Evolutionary conservation across 345 rosid genomes (phyloP).

Genomic region (Microthlaspi erraticum): DNA sequence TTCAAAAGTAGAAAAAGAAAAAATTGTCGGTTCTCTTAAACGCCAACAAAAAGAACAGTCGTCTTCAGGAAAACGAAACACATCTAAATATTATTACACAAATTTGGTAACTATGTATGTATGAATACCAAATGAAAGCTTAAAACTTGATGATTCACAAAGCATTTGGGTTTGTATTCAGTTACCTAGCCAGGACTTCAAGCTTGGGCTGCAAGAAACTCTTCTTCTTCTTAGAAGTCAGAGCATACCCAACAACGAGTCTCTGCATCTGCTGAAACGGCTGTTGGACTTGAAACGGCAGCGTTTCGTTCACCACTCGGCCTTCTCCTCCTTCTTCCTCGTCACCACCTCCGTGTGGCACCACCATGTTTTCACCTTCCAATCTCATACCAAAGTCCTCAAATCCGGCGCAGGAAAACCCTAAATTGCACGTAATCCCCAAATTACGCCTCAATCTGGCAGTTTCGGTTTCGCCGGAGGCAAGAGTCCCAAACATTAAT

Average conservation of each 20-base stretch:
- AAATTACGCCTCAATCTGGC: conserved; percentile 43
- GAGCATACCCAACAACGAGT: conserved; percentile 85
- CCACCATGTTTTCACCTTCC: conserved; percentile 49
- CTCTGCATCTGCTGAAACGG: conserved; percentile 43
- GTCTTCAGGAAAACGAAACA: conserved; percentile 8
- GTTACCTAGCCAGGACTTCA: conserved; percentile 69
- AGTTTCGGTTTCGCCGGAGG: conserved; percentile 41
- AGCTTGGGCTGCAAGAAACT: conserved; percentile 92
- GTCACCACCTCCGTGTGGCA: conserved; percentile 36
- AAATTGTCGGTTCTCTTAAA: conserved; percentile 35
- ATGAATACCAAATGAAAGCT: neutral
- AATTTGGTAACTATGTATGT: conserved; percentile 9
- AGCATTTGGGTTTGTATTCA: conserved; percentile 1
- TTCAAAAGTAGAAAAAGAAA: conserved; percentile 16
- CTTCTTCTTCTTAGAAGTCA: conserved; percentile 87
- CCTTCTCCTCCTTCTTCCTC: conserved; percentile 29
- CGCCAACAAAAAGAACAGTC: conserved; percentile 32
- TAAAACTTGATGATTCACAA: conserved; percentile 17
- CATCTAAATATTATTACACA: neutral
- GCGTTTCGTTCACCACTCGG: conserved; percentile 19
- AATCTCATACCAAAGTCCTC: conserved; percentile 56
- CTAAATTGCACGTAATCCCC: conserved; percentile 46
- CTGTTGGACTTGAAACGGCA: conserved; percentile 27
- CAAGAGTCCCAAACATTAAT: conserved; percentile 37
- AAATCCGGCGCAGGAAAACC: conserved; percentile 44